phyloP scores from a whole-genome alignment of 129 eudicot species.

The Apium graveolens region DNA sequence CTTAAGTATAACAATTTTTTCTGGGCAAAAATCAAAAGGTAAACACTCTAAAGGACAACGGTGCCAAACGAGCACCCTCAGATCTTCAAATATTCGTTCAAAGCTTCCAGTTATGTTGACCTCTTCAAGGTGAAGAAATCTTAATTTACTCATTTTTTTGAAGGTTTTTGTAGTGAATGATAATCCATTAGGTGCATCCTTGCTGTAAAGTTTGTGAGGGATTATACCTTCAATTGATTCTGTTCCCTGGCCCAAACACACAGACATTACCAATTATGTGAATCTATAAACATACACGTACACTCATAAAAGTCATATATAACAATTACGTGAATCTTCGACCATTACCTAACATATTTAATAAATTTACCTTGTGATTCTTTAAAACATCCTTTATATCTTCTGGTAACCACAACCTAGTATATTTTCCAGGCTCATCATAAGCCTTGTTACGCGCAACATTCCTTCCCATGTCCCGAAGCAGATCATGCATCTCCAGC shows the following conservation, averaged over 20 bases:
- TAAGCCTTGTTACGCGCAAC: not conserved
- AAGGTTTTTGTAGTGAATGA: not conserved
- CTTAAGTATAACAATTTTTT: not conserved
- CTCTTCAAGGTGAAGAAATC: not conserved
- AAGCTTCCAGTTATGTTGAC: not conserved
- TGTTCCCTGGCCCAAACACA: too few relatives aligned
- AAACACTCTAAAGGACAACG: not conserved
- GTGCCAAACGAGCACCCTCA: not conserved
- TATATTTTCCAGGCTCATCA: not conserved
- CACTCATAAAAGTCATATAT: too few relatives aligned
- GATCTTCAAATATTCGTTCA: not conserved
- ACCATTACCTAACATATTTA: not conserved
- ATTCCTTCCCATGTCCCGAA: not conserved
- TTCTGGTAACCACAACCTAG: not conserved
- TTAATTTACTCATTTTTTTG: slow-evolving; percentile 4
- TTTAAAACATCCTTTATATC: not conserved
- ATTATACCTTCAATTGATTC: too few relatives aligned
- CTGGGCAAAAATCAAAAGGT: not conserved
- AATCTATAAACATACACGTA: too few relatives aligned
- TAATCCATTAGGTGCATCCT: not conserved
- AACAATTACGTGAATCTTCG: not conserved
- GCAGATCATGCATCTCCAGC: not conserved
- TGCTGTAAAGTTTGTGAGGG: too few relatives aligned
- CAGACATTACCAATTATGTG: too few relatives aligned
- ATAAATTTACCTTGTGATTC: not conserved